Conservation (phyloP, 2,329 filamentous ascomycete species). For the Xylaria digitata region DNA sequence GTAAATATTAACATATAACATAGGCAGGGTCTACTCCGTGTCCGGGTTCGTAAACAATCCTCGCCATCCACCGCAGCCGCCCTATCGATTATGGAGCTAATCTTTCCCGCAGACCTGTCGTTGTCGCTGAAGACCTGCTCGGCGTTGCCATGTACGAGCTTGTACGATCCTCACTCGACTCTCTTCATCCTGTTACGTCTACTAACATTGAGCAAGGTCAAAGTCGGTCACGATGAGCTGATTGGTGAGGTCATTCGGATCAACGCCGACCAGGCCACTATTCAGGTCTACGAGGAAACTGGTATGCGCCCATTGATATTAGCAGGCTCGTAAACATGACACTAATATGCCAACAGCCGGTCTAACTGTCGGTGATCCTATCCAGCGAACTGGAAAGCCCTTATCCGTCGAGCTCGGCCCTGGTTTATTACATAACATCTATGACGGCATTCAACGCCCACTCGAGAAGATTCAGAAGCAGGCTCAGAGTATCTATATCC, state of each 20-base stretch:
- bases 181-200: not conserved
- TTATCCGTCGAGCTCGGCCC: conserved; percentile 97
- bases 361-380: conserved; percentile 94
- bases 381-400: conserved; percentile 90
- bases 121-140: conserved; percentile 97
- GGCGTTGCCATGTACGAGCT: conserved; percentile 99
- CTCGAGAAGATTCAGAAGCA: conserved; percentile 83
- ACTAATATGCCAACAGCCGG: conserved; percentile 70
- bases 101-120: conserved; percentile 76
- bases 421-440: conserved; percentile 98
- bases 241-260: conserved; percentile 99
- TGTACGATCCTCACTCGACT: conserved; percentile 63
- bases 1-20: conserved; percentile 35
- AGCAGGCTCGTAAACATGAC: not conserved
- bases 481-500: conserved; percentile 94
- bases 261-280: conserved; percentile 92
- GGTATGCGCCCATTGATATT: conserved; percentile 64
- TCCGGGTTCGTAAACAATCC: conserved; percentile 64
- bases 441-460: conserved; percentile 98
- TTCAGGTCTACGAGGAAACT: conserved; percentile 99
- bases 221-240: conserved; percentile 90
- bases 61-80: conserved; percentile 2
- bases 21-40: conserved; percentile 72
- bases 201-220: conserved; percentile 69
- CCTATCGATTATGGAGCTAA: conserved; percentile 49